phyloP scores from a whole-genome alignment of 2,329 filamentous ascomycete species.

The Grosmannia penicillata region DNA sequence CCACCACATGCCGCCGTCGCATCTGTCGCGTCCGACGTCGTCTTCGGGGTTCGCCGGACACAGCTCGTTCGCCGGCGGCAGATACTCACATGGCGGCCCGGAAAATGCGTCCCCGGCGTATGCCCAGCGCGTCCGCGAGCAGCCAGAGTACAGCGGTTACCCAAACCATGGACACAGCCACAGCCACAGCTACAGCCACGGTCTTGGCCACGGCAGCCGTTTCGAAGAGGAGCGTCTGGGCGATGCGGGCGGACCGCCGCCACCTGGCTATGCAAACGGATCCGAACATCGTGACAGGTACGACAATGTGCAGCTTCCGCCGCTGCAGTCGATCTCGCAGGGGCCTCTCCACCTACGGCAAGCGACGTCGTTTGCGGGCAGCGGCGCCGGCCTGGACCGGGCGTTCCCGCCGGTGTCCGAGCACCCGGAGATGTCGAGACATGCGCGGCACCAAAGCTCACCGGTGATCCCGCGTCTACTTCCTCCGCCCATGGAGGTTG shows the following conservation, averaged over 20 bases:
- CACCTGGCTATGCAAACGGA: not conserved
- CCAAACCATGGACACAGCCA: not conserved
- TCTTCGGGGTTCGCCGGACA: conserved; percentile 1
- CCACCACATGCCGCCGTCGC: not conserved
- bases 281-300: not conserved
- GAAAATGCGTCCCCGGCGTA: not conserved
- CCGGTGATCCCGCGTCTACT: conserved; percentile 3
- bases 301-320: conserved; percentile 7
- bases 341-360: not conserved
- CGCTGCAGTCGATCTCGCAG: too few species aligned
- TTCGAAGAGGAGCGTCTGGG: not conserved
- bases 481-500: not conserved
- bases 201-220: not conserved
- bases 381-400: not conserved
- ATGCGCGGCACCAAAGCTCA: conserved; percentile 7
- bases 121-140: not conserved
- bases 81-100: not conserved
- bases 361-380: not conserved
- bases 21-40: conserved; percentile 1
- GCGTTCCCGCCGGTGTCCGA: not conserved
- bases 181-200: not conserved
- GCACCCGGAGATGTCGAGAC: not conserved
- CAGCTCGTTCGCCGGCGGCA: too few species aligned
- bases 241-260: not conserved
- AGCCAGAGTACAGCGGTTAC: not conserved